Evolutionary conservation across 2,329 filamentous ascomycete genomes (phyloP).

Genomic region (Lachnellula subtilissima): DNA sequence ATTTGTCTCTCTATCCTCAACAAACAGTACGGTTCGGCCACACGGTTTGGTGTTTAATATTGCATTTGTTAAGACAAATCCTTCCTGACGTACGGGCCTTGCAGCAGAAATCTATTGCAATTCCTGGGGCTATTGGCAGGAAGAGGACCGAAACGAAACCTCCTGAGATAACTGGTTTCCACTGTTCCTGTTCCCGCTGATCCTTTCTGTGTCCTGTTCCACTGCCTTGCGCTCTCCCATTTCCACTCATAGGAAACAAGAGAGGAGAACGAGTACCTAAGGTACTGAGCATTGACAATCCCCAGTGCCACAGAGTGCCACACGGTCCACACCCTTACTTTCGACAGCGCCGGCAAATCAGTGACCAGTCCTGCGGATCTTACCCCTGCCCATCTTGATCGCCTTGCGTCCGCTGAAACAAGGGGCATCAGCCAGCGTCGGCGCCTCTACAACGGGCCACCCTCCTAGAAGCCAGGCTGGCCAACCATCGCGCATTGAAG

Average conservation of each 20-base stretch:
- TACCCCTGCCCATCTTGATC: not conserved
- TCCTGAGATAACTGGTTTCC: not conserved
- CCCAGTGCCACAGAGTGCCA: not conserved
- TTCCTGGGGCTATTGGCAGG: not conserved
- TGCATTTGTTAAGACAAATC: not conserved
- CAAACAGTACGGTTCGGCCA: constrained; percentile 4
- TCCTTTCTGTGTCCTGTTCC: not conserved
- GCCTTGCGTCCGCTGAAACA: constrained; percentile 6
- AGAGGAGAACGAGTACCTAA: not conserved
- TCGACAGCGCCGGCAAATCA: not conserved
- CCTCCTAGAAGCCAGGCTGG: constrained; percentile 8
- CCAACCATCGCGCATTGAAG: constrained; percentile 18
- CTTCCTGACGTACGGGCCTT: not conserved
- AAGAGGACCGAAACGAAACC: not conserved
- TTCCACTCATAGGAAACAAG: not conserved
- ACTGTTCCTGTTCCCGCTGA: not conserved
- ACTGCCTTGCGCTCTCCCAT: not conserved
- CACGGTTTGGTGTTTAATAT: not conserved
- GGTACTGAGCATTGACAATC: not conserved
- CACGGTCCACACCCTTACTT: not conserved
- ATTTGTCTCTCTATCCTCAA: constrained; percentile 6
- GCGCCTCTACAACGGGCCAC: constrained; percentile 4
- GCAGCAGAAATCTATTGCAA: not conserved
- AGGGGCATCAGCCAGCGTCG: constrained; percentile 1
- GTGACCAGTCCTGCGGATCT: not conserved